phyloP scores from a whole-genome alignment of 2,329 filamentous ascomycete genomes.

The Beauveria medogensis region DNA sequence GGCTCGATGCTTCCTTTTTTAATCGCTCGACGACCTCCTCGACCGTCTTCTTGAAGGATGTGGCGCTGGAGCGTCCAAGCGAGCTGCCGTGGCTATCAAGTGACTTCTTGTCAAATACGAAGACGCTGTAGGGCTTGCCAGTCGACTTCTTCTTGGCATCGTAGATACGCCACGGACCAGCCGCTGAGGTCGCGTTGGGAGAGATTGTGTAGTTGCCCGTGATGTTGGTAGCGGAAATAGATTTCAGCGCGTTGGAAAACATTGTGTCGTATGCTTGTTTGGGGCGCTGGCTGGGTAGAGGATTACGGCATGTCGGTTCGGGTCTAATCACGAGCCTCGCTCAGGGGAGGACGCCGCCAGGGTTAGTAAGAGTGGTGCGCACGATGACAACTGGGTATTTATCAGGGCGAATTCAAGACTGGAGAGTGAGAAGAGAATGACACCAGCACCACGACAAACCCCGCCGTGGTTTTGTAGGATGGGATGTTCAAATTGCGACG shows the following conservation, averaged over 20 bases:
- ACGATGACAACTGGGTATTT: not conserved
- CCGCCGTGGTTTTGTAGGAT: not conserved
- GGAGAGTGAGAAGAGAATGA: not conserved
- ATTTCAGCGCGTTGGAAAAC: constrained; percentile 92
- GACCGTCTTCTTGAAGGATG: constrained; percentile 68
- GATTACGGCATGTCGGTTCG: constrained; percentile 10
- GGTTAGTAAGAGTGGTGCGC: not conserved
- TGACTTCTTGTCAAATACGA: constrained; percentile 86
- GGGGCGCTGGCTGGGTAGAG: not conserved
- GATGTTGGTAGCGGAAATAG: constrained; percentile 85
- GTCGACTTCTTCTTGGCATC: constrained; percentile 96
- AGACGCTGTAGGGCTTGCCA: constrained; percentile 80
- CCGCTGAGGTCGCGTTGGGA: constrained; percentile 63
- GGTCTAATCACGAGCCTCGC: constrained; percentile 7
- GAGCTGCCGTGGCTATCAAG: constrained; percentile 52
- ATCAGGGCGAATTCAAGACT: not conserved
- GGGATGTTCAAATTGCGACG: not conserved
- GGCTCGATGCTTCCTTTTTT: constrained; percentile 82
- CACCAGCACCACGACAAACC: not conserved
- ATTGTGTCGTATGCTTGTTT: constrained; percentile 43
- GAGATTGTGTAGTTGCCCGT: constrained; percentile 82
- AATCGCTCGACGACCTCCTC: constrained; percentile 88
- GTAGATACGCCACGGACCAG: constrained; percentile 95
- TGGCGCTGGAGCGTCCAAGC: constrained; percentile 38
- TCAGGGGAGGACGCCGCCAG: constrained; percentile 2